These are phyloP conservation scores for Lasiodiplodia citricola DNA, from an alignment of 2,329 filamentous ascomycete species.

Conservation along the genomic window DNA sequence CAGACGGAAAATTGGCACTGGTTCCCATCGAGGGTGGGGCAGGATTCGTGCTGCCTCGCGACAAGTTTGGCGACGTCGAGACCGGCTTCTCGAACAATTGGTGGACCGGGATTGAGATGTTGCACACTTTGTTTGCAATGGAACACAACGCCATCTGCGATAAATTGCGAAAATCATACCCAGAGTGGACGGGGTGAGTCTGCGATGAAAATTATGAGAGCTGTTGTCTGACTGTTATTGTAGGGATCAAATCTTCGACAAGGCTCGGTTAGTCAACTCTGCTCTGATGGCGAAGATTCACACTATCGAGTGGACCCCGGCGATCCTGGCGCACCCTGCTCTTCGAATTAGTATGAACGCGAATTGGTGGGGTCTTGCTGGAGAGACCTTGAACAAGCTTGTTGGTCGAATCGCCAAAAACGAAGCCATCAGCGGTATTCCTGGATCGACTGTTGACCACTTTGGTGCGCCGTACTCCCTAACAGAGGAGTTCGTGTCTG, in stretches of 20 bases:
- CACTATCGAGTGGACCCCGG: constrained; percentile 57
- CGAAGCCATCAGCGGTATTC: constrained; percentile 50
- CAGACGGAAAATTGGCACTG: constrained; percentile 47
- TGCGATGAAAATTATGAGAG: constrained; percentile 29
- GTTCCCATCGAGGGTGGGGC: constrained; percentile 42
- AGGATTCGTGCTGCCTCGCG: constrained; percentile 47
- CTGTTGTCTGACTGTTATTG: neutral
- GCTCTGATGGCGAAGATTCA: constrained; percentile 58
- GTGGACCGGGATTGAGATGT: constrained; percentile 55
- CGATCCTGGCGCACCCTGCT: constrained; percentile 52
- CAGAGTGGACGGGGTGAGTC: constrained; percentile 39
- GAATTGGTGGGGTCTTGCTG: constrained; percentile 55
- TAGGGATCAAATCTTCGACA: constrained; percentile 52
- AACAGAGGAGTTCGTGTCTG: constrained; percentile 53
- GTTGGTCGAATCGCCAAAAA: constrained; percentile 49
- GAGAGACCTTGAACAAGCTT: constrained; percentile 48
- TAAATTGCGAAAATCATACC: constrained; percentile 42
- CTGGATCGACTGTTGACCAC: constrained; percentile 46
- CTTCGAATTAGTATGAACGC: constrained; percentile 52
- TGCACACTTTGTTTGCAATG: constrained; percentile 54
- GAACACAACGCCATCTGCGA: constrained; percentile 56
- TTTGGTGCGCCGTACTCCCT: constrained; percentile 48
- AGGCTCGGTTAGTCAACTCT: constrained; percentile 52
- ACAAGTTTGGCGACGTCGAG: constrained; percentile 43
- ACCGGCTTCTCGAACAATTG: constrained; percentile 54